Base-by-base conservation (phyloP, 2,329 filamentous ascomycete genomes). In the Pestalotiopsis sp. region DNA sequence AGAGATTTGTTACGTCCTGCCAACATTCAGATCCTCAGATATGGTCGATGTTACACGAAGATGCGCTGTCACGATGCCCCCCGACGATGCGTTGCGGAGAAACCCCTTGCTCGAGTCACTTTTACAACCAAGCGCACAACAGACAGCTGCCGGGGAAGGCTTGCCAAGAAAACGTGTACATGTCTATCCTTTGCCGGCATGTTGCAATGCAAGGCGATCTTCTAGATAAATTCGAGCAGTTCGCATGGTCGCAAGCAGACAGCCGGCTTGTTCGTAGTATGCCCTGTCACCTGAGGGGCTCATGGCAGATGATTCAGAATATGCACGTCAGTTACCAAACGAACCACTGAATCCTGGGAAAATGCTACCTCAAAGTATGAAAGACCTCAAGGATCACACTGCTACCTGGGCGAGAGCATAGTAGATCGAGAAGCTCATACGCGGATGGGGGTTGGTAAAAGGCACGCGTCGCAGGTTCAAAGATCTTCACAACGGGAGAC, bases 311-410 rank as follows among this genome's bases (percentile, higher is more conserved):
- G 23, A 20, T 62, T 62, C 59, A 62, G 59, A 36, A 38, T 39
- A 62, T 62, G 59, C 59, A 62, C 59, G 59, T 62, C 59, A 62
- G 27, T 36, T 17, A 38, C 38, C n/a, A 20, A 62, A 62, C 59
- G 59, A 36, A 39, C 25, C 59, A 52, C 20, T 52, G 45, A n/a
- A 52, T 39, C 59, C 59, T 62, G 20, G 45, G 27, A 62, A 23
- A 62, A 62, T 62, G 59, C 25, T 14, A 62, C 59, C 25, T 62
- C 31, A 20, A 1, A n/a, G 7, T 52, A 23, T 52, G 45, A 17
- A 20, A 52, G 45, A 23, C 45, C 45, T 20, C 45, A 52, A 52
- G 9, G 45, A n/a, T 49, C 31, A 36, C 31, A 20, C 45, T 52
- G 13, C 20, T 20, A 9, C 6, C 17, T 52, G 9, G 45, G 14